Base-by-base conservation (phyloP, 139 green algal genomes). In the Tetraselmis striata region DNA sequence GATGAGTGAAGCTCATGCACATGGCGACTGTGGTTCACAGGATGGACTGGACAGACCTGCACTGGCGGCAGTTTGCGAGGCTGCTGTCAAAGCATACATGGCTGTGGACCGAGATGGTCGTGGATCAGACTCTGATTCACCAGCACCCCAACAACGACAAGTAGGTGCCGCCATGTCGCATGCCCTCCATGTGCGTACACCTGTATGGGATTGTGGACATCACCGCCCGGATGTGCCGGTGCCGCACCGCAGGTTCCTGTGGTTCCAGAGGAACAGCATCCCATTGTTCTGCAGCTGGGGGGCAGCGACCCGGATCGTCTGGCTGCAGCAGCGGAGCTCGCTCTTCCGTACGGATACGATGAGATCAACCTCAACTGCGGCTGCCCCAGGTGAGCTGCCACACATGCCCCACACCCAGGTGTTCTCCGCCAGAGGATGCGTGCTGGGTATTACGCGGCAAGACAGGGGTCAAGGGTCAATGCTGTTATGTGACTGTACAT, bases 351-450 rank as follows among this genome's bases (percentile, higher is more conserved):
- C 59, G 91, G 88, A 25, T 98, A 98, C 74, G 94, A 97, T 67
- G 94, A 97, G 82, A 96, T 98, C 85, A 98, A 98, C 88, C 86
- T 98, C 23, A 98, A 98, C 84, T 98, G 95, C 80, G 95, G 95
- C 77, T 98, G 94, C 88, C 95, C 94, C 31, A 96, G 86, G 88
- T 84, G 77, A 1, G 45, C 45, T 67, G 5, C 11, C 45, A 67
- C 45, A 18, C 45, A 67, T 67, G 45, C 45, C 45, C 45, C 45
- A 67, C 45, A 18, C 45, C 18, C 45, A 67, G 11, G 45, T 67
- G 11, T 67, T 67, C 18, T 67, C 18, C 45, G 5, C 18, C 18
- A 18, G n/a, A n/a, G n/a, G n/a, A n/a, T n/a, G n/a, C n/a, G n/a
- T n/a, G n/a, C n/a, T n/a, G n/a, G n/a, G n/a, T n/a, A n/a, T n/a